Conservation (phyloP, 805 yeast species). For the Monosporozyma yasuniensis region DNA sequence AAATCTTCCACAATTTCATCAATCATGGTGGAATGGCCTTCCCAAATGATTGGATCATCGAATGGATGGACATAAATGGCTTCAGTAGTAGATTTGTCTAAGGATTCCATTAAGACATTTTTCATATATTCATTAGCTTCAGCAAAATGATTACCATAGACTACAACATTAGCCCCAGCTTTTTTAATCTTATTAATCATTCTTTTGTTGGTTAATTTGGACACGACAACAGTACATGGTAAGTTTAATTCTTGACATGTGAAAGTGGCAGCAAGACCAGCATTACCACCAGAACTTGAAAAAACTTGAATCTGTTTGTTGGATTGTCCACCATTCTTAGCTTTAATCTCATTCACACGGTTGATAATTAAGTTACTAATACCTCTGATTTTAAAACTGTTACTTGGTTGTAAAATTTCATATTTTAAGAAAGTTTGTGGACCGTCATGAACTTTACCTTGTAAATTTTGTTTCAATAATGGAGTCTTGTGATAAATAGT, state of each 20-base stretch:
- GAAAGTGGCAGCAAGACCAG: conserved; percentile 40
- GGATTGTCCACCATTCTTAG: conserved; percentile 1
- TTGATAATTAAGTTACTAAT: conserved; percentile 38
- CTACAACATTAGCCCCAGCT: conserved; percentile 42
- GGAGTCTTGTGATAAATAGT: too few relatives aligned
- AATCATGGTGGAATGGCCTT: conserved; percentile 42
- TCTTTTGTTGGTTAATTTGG: conserved; percentile 36
- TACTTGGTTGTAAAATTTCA: conserved; percentile 45
- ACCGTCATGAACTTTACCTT: neutral
- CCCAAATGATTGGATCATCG: conserved; percentile 42
- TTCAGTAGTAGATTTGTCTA: conserved; percentile 8
- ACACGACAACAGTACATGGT: conserved; percentile 54
- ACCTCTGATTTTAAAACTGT: conserved; percentile 48
- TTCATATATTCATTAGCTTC: conserved; percentile 41
- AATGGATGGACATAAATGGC: conserved; percentile 48
- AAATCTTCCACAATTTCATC: conserved; percentile 34
- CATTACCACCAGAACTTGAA: conserved; percentile 48
- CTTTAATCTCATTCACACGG: conserved; percentile 23
- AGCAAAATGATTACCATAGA: conserved; percentile 38
- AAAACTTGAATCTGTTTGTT: conserved; percentile 30
- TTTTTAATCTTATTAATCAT: conserved; percentile 37
- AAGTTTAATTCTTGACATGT: conserved; percentile 28
- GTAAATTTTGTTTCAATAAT: neutral
- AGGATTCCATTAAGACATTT: conserved; percentile 18
- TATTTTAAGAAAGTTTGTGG: conserved; percentile 36